Evolutionary conservation across 805 yeast species (phyloP), one percentile per base, ranked within the genome.

Genomic region (Teunomyces panamensis): DNA sequence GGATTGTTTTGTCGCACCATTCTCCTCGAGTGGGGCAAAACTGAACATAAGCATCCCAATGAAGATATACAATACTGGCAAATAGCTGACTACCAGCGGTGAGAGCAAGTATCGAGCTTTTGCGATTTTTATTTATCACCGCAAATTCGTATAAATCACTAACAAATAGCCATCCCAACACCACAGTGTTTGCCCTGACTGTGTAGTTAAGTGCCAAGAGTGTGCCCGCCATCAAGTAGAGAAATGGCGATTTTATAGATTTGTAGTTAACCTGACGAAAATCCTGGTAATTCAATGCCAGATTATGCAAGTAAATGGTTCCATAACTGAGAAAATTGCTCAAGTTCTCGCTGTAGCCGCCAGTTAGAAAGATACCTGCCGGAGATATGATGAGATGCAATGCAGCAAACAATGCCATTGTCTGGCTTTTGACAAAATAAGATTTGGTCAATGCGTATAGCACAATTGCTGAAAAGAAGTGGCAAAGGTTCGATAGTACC

Each of bases 331-430:
- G 62, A 10, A 83, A 65, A 20, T 88, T 84, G 33, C 89, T 83
- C 13, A 79, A 55, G 16, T 89, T 79, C 65, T 92, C 99, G 0
- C 95, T 75, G 62, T 91, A 92, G 2, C 87, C 81, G 1, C 83
- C 77, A 0, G 85, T 73, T 35, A 88, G 69, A 59, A 90, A 92
- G 0, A 89, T 77, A 0, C 96, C 96, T 0, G 89, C 90, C 2
- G 96, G 89, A 14, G 86, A 80, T n/a, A 85, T 49, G 0, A 83
- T 63, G 51, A 78, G 84, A 11, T 86, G 56, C 3, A 75, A 43
- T 0, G 83, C 67, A 0, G 78, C 58, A 33, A 61, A 60, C 11
- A 61, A 46, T 4, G 69, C 45, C 28, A 67, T 10, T 10, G 5
- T 11, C 11, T 29, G 14, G n/a, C 34, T 42, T n/a, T 43, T 36